Conservation (phyloP, 768 basidiomycete species). For the Boletus sensibilis region DNA sequence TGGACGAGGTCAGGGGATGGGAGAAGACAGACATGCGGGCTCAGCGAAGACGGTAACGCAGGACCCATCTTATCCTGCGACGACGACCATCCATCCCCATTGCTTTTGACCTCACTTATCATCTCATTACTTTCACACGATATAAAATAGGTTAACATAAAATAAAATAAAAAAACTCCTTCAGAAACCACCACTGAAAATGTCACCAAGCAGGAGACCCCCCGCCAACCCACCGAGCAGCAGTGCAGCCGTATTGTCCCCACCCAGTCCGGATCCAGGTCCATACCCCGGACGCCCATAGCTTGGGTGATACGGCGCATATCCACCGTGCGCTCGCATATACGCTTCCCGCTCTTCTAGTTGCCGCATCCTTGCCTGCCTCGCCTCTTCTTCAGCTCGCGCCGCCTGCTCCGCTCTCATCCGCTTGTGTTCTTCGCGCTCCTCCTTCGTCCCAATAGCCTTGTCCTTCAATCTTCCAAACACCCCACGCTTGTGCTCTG, state of each 20-base stretch:
- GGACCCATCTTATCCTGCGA: conserved; percentile 41
- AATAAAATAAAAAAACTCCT: conserved; percentile 15
- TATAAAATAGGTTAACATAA: background rate
- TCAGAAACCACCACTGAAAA: conserved; percentile 41
- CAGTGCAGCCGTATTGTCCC: conserved; percentile 9
- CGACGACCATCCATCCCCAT: background rate
- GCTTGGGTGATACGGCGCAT: conserved; percentile 31
- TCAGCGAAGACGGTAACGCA: conserved; percentile 67
- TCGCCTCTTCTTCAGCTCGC: conserved; percentile 21
- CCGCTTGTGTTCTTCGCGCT: conserved; percentile 47
- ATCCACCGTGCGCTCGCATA: conserved; percentile 34
- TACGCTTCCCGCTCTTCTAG: conserved; percentile 35
- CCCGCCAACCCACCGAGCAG: conserved; percentile 49
- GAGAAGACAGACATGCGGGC: conserved; percentile 77
- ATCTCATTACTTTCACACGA: conserved; percentile 4
- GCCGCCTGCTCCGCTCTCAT: conserved; percentile 33
- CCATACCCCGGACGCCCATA: conserved; percentile 1
- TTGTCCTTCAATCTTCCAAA: conserved; percentile 64
- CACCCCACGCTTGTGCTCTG: conserved; percentile 48
- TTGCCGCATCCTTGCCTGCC: conserved; percentile 20
- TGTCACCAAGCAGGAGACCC: conserved; percentile 48
- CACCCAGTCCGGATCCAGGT: background rate
- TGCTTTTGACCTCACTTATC: background rate
- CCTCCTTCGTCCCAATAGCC: conserved; percentile 61
- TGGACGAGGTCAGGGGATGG: conserved; percentile 68